phyloP scores from a whole-genome alignment of 2,329 filamentous ascomycete genomes.

The Pseudocercospora ulei region DNA sequence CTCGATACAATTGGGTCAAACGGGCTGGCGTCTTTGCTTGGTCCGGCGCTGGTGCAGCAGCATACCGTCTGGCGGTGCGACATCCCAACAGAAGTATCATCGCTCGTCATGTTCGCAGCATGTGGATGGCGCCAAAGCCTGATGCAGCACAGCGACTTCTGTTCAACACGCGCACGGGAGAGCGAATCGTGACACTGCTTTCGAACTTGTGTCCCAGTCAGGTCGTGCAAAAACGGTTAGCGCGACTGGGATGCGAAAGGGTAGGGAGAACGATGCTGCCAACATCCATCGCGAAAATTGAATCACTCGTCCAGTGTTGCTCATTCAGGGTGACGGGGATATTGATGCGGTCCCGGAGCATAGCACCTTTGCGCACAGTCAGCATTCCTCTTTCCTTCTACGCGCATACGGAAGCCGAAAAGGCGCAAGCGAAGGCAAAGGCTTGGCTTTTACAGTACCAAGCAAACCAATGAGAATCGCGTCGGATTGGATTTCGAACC shows the following conservation, averaged over 20 bases:
- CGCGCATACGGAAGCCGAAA: background rate
- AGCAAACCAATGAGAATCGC: slow-evolving; percentile 4
- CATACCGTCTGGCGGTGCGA: background rate
- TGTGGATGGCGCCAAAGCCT: slow-evolving; percentile 4
- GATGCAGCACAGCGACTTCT: background rate
- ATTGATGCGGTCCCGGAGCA: background rate
- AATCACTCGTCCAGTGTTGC: background rate
- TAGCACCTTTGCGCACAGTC: background rate
- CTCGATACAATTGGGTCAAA: background rate
- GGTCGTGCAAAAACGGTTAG: slow-evolving; percentile 1
- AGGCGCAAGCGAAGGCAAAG: background rate
- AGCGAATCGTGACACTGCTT: background rate
- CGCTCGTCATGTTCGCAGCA: background rate
- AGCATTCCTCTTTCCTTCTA: slow-evolving; percentile 1
- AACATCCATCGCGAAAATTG: slow-evolving; percentile 1
- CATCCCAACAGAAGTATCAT: background rate
- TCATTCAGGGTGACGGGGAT: slow-evolving; percentile 2
- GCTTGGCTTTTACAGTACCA: background rate
- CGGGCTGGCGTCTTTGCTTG: background rate
- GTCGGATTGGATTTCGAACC: slow-evolving; percentile 1
- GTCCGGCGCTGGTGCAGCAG: background rate
- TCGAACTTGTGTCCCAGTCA: background rate
- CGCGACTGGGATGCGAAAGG: background rate
- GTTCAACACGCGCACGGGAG: background rate
- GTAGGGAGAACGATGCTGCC: background rate